Evolutionary conservation across 164 flowering plant genomes (phyloP).

Genomic region (Magnolia officinalis): DNA sequence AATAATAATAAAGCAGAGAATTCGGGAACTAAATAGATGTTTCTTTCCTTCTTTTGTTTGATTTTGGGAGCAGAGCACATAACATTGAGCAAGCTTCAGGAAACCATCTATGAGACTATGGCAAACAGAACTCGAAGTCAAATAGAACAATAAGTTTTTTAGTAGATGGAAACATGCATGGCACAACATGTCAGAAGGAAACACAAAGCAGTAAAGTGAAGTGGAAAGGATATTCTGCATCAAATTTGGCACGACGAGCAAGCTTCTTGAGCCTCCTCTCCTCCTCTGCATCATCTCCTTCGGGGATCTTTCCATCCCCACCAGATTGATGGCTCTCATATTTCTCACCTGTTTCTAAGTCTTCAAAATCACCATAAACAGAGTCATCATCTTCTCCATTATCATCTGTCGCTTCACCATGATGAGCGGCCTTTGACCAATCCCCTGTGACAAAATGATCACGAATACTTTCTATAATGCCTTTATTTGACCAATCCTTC

Average conservation of each 20-base stretch:
- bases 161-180: too few relatives aligned
- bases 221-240: constrained; percentile 74
- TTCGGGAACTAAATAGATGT: too few relatives aligned
- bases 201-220: neutral
- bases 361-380: constrained; percentile 86
- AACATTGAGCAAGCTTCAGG: too few relatives aligned
- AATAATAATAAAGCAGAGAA: too few relatives aligned
- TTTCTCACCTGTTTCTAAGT: constrained; percentile 79
- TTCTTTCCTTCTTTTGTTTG: too few relatives aligned
- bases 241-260: constrained; percentile 89
- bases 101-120: too few relatives aligned
- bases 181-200: neutral
- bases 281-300: constrained; percentile 40
- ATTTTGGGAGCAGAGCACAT: too few relatives aligned
- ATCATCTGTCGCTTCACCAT: constrained; percentile 42
- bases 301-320: constrained; percentile 15
- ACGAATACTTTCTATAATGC: constrained; percentile 58
- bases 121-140: too few relatives aligned
- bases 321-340: constrained; percentile 18
- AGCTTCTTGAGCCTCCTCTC: constrained; percentile 81
- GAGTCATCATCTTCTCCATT: constrained; percentile 41
- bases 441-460: constrained; percentile 88
- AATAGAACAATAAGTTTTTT: too few relatives aligned
- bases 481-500: constrained; percentile 58
- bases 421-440: constrained; percentile 72